Evolutionary conservation across 2,329 filamentous ascomycete species (phyloP), one percentile per base, ranked within the genome.

Genomic region (Paracoccidioides brasiliensis): DNA sequence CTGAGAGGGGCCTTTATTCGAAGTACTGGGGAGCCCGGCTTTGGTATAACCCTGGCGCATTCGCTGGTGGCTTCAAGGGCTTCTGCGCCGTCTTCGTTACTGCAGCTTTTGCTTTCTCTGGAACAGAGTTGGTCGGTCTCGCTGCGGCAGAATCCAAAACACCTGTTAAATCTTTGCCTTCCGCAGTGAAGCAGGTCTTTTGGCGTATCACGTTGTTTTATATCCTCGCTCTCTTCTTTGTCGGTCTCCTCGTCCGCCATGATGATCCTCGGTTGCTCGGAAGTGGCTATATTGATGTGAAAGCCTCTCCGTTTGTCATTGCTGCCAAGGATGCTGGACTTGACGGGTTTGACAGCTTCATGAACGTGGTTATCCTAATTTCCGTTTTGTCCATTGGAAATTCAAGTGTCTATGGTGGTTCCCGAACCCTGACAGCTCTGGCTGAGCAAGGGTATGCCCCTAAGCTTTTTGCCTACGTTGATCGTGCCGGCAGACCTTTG

Each of bases 361-460:
- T 87, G 74, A 86, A 86, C 66, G 81, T 77, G 14, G 77, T 85
- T 53, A 82, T 86, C 62, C 74, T 83, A 49, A 76, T 83, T 43
- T 78, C 80, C 4, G 80, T 83, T 38, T 69, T 83, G 52, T 78
- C 74, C 42, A 79, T 83, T 48, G 80, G 78, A 62, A 80, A 81
- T 61, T 81, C 79, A 1, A 75, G 75, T 60, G 77, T 79, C 3
- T 83, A 78, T 61, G 80, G 77, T 60, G 77, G 74, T 2, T 80
- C 79, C 2, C 77, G 80, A 55, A 81, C 79, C 1, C 69, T 82
- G 9, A 77, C 78, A 45, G 79, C 80, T 5, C 71, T 81, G 15
- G 75, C 75, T 30, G 64, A 72, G 53, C 70, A 73, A 43, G 68
- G 71, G 10, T 72, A 76, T 61, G 74, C 73, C 0, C 74, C 74